phyloP scores from a whole-genome alignment of 108 stramenopile genomes.

The Cyclotella atomus region DNA sequence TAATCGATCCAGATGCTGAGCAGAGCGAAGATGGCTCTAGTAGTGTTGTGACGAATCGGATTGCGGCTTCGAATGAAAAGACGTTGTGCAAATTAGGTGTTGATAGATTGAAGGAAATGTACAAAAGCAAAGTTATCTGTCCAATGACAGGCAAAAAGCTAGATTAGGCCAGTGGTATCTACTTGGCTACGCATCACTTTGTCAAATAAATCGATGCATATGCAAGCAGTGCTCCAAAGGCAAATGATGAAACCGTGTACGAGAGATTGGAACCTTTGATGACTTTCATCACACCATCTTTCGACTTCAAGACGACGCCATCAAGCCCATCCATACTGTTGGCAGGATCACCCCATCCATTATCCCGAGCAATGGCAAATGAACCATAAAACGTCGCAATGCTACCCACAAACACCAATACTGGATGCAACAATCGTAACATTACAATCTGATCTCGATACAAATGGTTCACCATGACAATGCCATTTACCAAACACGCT shows the following conservation, averaged over 20 bases:
- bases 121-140: too few relatives aligned
- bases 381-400: conserved; percentile 27
- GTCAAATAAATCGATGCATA: conserved; percentile 23
- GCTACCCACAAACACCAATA: conserved; percentile 30
- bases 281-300: not conserved
- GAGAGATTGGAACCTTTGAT: conserved; percentile 11
- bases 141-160: too few relatives aligned
- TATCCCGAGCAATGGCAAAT: conserved; percentile 5
- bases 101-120: conserved; percentile 42
- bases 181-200: not conserved
- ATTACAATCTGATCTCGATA: conserved; percentile 28
- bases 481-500: conserved; percentile 27
- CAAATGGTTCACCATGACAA: conserved; percentile 42
- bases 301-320: not conserved
- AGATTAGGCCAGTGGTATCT: too few relatives aligned
- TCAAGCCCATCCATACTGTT: not conserved
- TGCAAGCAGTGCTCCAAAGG: conserved; percentile 18
- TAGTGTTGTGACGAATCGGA: conserved; percentile 50
- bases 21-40: not conserved
- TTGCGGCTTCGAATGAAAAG: conserved; percentile 62
- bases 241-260: conserved; percentile 24
- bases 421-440: conserved; percentile 28
- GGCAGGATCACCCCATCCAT: conserved; percentile 16
- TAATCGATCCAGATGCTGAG: conserved; percentile 10
- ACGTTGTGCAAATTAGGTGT: conserved; percentile 44